Conservation (phyloP, 2,329 filamentous ascomycete genomes). For the Lachnellula subtilissima region DNA sequence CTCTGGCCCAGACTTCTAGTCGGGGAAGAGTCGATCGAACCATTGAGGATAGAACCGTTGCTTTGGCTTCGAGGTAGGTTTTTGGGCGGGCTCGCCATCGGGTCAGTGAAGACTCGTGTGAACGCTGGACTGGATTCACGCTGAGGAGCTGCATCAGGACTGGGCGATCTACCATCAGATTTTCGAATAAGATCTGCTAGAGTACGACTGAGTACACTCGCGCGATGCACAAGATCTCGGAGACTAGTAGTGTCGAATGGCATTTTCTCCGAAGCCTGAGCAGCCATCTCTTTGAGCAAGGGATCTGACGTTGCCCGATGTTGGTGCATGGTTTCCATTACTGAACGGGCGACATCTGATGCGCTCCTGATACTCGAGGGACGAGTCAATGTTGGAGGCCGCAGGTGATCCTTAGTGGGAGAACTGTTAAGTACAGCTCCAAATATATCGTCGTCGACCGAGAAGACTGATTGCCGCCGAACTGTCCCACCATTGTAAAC, state of each 20-base stretch:
- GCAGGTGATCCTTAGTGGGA: conserved; percentile 34
- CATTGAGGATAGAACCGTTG: conserved; percentile 47
- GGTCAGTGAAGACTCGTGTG: conserved; percentile 61
- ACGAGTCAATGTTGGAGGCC: conserved; percentile 18
- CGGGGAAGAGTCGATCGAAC: conserved; percentile 49
- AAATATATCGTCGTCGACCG: conserved; percentile 63
- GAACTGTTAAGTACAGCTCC: conserved; percentile 32
- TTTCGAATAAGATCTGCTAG: conserved; percentile 56
- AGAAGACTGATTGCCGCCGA: conserved; percentile 58
- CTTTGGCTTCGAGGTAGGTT: conserved; percentile 49
- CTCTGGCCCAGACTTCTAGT: conserved; percentile 47
- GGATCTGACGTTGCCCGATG: conserved; percentile 43
- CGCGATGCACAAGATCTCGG: conserved; percentile 60
- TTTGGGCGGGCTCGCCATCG: conserved; percentile 50
- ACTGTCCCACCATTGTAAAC: conserved; percentile 48
- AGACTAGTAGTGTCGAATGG: conserved; percentile 66
- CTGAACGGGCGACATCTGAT: conserved; percentile 51
- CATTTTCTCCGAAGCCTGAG: conserved; percentile 43
- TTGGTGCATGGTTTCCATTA: conserved; percentile 60
- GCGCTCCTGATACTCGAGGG: conserved; percentile 31
- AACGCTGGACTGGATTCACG: conserved; percentile 62
- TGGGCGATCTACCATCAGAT: conserved; percentile 53
- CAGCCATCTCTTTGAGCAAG: conserved; percentile 21
- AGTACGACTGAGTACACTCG: conserved; percentile 53
- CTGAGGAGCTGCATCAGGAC: conserved; percentile 46